Evolutionary conservation across 179 eudicot genomes (phyloP).

Genomic region (Carnegiea gigantea): DNA sequence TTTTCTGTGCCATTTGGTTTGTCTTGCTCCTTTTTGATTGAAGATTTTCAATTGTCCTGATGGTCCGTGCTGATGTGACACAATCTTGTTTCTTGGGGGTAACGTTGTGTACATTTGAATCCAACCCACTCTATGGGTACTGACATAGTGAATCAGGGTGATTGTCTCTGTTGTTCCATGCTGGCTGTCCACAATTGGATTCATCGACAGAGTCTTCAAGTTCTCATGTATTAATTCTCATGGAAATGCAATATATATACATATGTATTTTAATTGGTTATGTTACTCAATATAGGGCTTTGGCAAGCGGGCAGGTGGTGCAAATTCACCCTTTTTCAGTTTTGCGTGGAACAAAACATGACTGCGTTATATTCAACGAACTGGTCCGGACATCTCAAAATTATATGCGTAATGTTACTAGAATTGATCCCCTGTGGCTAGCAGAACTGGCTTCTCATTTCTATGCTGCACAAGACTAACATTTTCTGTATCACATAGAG

Average conservation of each 20-base stretch:
- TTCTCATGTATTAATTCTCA: neutral
- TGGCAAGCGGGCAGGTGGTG: conserved; percentile 68
- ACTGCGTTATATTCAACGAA: conserved; percentile 76
- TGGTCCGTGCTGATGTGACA: neutral
- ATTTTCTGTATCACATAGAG: neutral
- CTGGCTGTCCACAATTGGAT: neutral
- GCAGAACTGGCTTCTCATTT: conserved; percentile 83
- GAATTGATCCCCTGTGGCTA: conserved; percentile 87
- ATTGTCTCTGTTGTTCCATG: neutral
- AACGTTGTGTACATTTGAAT: neutral
- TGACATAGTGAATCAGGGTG: neutral
- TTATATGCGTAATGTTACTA: conserved; percentile 70
- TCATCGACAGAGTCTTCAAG: neutral
- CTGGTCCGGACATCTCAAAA: conserved; percentile 67
- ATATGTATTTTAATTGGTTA: neutral
- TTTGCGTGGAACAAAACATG: conserved; percentile 69
- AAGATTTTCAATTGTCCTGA: neutral
- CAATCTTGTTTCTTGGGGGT: no score
- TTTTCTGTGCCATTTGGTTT: neutral
- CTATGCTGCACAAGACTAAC: conserved; percentile 38
- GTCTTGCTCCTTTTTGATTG: neutral
- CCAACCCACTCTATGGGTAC: neutral
- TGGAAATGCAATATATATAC: neutral
- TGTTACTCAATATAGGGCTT: conserved; percentile 45
- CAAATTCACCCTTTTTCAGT: conserved; percentile 91